Conservation (phyloP, 805 yeast genomes). For the Scheffersomyces amazonensis region DNA sequence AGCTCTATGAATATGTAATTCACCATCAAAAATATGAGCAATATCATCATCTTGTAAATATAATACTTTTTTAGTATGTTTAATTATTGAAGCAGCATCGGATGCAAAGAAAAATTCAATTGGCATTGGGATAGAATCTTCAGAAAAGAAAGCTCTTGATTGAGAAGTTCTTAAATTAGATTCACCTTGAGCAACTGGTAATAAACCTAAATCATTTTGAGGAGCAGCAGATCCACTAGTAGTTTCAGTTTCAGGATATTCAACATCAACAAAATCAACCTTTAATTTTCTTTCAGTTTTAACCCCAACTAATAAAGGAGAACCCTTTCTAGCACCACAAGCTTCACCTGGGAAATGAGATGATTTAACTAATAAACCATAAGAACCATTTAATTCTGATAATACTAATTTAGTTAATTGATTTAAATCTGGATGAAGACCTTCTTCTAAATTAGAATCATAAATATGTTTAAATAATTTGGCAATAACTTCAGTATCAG, state of each 20-base stretch:
- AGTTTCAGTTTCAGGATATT: conserved; percentile 70
- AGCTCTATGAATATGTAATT: conserved; percentile 96
- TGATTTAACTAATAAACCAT: conserved; percentile 91
- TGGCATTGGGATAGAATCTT: conserved; percentile 89
- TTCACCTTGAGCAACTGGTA: conserved; percentile 55
- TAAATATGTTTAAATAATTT: conserved; percentile 88
- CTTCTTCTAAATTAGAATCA: conserved; percentile 70
- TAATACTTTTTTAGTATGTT: conserved; percentile 95
- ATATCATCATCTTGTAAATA: conserved; percentile 97
- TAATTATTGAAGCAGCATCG: conserved; percentile 94
- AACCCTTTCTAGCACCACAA: conserved; percentile 96
- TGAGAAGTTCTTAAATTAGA: conserved; percentile 77
- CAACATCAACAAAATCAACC: conserved; percentile 98
- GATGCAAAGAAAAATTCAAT: conserved; percentile 95
- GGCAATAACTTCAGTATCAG: conserved; percentile 98
- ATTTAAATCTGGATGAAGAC: conserved; percentile 80
- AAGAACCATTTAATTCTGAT: conserved; percentile 94
- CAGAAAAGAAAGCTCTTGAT: conserved; percentile 94
- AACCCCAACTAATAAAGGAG: conserved; percentile 95
- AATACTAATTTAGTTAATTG: conserved; percentile 90
- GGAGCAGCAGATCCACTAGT: conserved; percentile 9
- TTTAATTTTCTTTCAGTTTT: conserved; percentile 92
- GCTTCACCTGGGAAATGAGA: conserved; percentile 92
- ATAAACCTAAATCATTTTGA: conserved; percentile 30
- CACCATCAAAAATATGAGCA: conserved; percentile 98